phyloP scores from a whole-genome alignment of 2,329 filamentous ascomycete species.

The Venturia aucupariae region DNA sequence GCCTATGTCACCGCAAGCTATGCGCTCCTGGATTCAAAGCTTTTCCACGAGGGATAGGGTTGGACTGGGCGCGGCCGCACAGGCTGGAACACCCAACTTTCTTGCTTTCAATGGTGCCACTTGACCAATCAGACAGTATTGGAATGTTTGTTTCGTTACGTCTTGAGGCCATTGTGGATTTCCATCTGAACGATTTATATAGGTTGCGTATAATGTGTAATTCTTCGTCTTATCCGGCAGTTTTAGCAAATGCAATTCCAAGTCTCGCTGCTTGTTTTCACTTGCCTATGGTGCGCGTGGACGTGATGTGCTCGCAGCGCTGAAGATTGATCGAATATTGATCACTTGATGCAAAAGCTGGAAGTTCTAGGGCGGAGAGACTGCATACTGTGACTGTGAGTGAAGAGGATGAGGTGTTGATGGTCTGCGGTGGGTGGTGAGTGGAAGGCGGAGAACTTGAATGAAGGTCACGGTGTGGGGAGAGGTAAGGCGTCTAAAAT shows the following conservation, averaged over 20 bases:
- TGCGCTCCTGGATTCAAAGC: neutral
- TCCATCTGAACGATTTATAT: neutral
- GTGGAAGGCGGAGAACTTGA: too few species aligned
- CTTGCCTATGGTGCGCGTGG: too few species aligned
- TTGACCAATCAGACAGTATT: neutral
- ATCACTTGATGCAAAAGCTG: too few species aligned
- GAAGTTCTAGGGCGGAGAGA: too few species aligned
- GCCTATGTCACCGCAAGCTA: neutral
- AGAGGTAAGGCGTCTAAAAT: neutral
- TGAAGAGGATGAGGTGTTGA: neutral
- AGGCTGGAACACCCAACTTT: neutral
- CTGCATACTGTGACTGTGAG: neutral
- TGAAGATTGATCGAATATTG: too few species aligned
- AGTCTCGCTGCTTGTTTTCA: too few species aligned
- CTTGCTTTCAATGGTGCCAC: constrained; percentile 12
- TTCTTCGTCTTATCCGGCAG: too few species aligned
- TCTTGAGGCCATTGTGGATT: neutral
- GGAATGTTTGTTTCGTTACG: neutral
- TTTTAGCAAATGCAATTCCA: too few species aligned
- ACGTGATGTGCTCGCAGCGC: too few species aligned
- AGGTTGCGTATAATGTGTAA: too few species aligned
- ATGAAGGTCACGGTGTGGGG: neutral
- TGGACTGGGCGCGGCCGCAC: neutral
- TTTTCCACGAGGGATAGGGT: neutral
- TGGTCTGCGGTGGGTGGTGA: neutral